Percentiles rank a stretch among this genome's conserved stretches.
Conservation (phyloP, 768 basidiomycete species). For the Pleurotus citrinopileatus region DNA sequence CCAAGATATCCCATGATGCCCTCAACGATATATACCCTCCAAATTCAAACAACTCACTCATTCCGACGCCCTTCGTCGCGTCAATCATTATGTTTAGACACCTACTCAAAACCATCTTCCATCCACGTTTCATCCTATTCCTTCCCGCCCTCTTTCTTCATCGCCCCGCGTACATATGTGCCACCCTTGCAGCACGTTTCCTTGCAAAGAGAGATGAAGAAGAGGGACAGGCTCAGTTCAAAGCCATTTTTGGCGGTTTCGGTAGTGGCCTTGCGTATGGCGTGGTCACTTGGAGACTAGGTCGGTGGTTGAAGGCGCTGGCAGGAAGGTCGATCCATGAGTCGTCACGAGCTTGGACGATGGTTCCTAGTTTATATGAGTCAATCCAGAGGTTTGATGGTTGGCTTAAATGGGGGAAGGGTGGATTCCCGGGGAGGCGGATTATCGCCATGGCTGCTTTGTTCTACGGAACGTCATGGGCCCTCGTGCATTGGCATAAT, state of each 20-base stretch:
- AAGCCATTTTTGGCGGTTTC: slow-evolving; percentile 56
- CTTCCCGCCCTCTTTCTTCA: slow-evolving; percentile 47
- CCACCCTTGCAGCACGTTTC: slow-evolving; percentile 37
- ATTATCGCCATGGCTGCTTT: not conserved
- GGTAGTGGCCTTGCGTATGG: slow-evolving; percentile 29
- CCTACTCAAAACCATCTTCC: slow-evolving; percentile 38
- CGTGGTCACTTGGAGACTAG: slow-evolving; percentile 3
- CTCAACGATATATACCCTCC: slow-evolving; percentile 25
- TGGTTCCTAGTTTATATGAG: not conserved
- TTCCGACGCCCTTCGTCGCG: slow-evolving; percentile 28
- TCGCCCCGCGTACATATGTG: slow-evolving; percentile 56
- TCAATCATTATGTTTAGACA: slow-evolving; percentile 16
- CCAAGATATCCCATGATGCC: slow-evolving; percentile 48
- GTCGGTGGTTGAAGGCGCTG: not conserved
- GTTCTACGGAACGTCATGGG: slow-evolving; percentile 26
- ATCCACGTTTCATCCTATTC: slow-evolving; percentile 36
- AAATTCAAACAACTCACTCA: slow-evolving; percentile 20
- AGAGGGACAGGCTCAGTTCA: slow-evolving; percentile 71
- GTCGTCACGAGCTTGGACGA: not conserved
- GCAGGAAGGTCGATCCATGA: slow-evolving; percentile 7
- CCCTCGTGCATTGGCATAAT: slow-evolving; percentile 45
- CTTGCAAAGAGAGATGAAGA: slow-evolving; percentile 51
- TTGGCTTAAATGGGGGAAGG: slow-evolving; percentile 12
- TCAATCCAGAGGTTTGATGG: not conserved
- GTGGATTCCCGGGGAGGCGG: slow-evolving; percentile 16